Conservation (phyloP, 2,329 filamentous ascomycete species). For the Phialocephala sp. region DNA sequence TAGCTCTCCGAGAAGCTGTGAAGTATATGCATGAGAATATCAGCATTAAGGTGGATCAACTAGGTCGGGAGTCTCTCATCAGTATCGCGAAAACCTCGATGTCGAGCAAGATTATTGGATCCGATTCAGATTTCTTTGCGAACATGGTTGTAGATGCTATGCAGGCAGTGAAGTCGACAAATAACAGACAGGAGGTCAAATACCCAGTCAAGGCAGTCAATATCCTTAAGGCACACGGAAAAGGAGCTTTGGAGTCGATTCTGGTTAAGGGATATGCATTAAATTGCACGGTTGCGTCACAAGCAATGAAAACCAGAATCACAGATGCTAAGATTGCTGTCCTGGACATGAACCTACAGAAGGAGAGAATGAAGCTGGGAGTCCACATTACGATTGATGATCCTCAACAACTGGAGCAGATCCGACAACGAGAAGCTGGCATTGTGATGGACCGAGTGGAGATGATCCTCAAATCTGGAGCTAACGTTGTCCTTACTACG, state of each 20-base stretch:
- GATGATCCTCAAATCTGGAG: constrained; percentile 96
- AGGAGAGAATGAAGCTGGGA: constrained; percentile 98
- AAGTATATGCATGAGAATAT: constrained; percentile 99
- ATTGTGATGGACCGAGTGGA: constrained; percentile 94
- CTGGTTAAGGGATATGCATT: constrained; percentile 95
- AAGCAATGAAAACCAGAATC: constrained; percentile 95
- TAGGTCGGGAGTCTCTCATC: constrained; percentile 87
- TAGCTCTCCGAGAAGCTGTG: constrained; percentile 93
- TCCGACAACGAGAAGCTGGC: constrained; percentile 87
- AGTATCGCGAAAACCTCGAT: constrained; percentile 99
- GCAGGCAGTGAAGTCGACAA: constrained; percentile 90
- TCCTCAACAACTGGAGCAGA: constrained; percentile 96
- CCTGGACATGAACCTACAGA: constrained; percentile 97
- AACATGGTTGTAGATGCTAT: constrained; percentile 98
- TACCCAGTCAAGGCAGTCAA: constrained; percentile 99
- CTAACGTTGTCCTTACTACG: constrained; percentile 94
- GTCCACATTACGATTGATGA: constrained; percentile 99
- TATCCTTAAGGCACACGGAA: constrained; percentile 96
- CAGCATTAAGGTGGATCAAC: constrained; percentile 90
- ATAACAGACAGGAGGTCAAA: constrained; percentile 88
- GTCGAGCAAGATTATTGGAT: constrained; percentile 98
- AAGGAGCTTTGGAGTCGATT: constrained; percentile 85
- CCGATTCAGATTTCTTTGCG: constrained; percentile 95
- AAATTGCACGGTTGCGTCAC: constrained; percentile 98
- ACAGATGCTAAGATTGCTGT: constrained; percentile 95